A percentile compares a stretch with the other conserved stretches of the same genome.
Evolutionary conservation across 2,329 filamentous ascomycete genomes (phyloP).

Genomic region (Fusarium duplospermum): DNA sequence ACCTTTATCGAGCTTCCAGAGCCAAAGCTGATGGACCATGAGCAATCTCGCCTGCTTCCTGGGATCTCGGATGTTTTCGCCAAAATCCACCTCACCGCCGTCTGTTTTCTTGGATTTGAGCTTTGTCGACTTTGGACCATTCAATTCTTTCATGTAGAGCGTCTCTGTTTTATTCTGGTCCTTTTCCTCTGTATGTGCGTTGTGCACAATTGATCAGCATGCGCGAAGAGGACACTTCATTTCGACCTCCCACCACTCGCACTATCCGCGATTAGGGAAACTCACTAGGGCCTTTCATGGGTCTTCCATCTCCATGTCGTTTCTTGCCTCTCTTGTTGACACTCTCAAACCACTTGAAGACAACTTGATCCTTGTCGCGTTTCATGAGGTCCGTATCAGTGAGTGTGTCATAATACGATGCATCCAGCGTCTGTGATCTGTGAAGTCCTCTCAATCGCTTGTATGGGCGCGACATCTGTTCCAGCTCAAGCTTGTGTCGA

Average conservation of each 20-base stretch:
- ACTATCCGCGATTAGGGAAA: not conserved
- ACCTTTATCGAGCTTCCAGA: slow-evolving; percentile 38
- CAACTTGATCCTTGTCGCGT: slow-evolving; percentile 16
- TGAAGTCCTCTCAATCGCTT: slow-evolving; percentile 6
- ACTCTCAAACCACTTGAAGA: slow-evolving; percentile 11
- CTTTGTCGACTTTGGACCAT: not conserved
- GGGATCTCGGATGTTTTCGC: not conserved
- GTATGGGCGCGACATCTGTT: slow-evolving; percentile 7
- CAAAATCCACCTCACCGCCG: not conserved
- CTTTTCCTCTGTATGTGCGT: not conserved
- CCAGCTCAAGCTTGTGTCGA: not conserved
- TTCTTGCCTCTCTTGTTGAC: not conserved
- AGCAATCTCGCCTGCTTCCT: slow-evolving; percentile 21
- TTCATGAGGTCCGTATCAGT: not conserved
- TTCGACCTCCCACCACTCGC: not conserved
- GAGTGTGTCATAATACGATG: slow-evolving; percentile 8
- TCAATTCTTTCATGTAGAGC: not conserved
- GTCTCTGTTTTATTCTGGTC: not conserved
- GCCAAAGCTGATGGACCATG: slow-evolving; percentile 33
- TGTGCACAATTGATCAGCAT: not conserved
- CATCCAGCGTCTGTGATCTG: slow-evolving; percentile 15
- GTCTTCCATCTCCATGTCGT: not conserved
- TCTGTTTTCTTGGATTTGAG: not conserved
- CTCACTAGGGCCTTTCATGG: not conserved
- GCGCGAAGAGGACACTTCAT: not conserved